Percentiles rank a stretch among this genome's conserved stretches.
Conservation (phyloP, 257 asterid genomes). For the Salvia rosmarinus region DNA sequence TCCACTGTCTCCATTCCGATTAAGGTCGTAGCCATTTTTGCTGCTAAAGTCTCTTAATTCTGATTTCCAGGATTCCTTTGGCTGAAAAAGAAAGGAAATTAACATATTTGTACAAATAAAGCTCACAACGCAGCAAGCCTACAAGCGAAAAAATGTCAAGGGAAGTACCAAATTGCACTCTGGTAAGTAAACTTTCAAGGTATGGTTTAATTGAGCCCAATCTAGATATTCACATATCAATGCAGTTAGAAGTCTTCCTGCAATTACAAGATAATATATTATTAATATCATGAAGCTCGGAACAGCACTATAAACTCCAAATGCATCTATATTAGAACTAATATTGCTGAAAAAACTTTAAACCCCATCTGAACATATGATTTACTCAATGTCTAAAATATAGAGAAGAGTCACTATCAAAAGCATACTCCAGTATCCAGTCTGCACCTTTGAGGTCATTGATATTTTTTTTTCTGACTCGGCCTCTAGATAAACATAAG, state of each 20-base stretch:
- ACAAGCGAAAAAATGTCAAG: slow-evolving; percentile 19
- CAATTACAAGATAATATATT: slow-evolving; percentile 31
- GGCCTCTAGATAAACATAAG: neutral
- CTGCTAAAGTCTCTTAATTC: slow-evolving; percentile 91
- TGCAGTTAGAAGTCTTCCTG: slow-evolving; percentile 87
- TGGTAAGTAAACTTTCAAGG: slow-evolving; percentile 83
- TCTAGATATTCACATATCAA: slow-evolving; percentile 89
- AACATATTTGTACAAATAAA: slow-evolving; percentile 7
- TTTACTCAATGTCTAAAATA: neutral
- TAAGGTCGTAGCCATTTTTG: slow-evolving; percentile 90
- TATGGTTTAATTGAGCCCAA: slow-evolving; percentile 91
- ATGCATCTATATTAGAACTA: slow-evolving; percentile 10
- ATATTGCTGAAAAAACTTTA: neutral
- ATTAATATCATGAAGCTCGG: slow-evolving; percentile 6
- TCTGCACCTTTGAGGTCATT: slow-evolving; percentile 3
- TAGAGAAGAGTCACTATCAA: neutral
- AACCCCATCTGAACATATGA: neutral
- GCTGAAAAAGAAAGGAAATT: slow-evolving; percentile 51
- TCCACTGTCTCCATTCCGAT: slow-evolving; percentile 87
- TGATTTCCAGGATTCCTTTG: slow-evolving; percentile 88
- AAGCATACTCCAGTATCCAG: neutral
- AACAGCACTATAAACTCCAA: neutral
- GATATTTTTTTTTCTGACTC: neutral
- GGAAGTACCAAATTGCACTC: slow-evolving; percentile 79
- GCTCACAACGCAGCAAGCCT: neutral